Base-by-base conservation (phyloP, 176 grass and related monocot genomes). In the Areca catechu region DNA sequence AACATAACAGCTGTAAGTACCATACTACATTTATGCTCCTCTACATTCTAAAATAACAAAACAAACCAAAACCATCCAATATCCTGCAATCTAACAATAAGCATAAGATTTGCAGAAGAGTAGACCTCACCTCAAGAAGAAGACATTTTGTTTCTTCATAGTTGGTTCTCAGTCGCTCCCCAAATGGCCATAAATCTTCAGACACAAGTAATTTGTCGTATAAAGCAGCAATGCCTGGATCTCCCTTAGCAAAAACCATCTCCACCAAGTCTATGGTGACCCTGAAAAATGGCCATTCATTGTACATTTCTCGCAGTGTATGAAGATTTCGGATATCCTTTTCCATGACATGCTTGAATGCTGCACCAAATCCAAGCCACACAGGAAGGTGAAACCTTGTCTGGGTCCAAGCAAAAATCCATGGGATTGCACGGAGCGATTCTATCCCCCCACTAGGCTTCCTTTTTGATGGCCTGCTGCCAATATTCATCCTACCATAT, bases 351-450 rank as follows among this genome's bases (percentile, higher is more conserved):
- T 92, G 71, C 63, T 88, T 92, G 76, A 98, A 78, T 0, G 93
- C 93, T 64, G 72, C 78, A 3, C 93, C 81, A 73, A 92, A 98
- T 65, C 93, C 93, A 57, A 98, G 87, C 87, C 93, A 98, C 61
- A 98, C 87, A 60, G 93, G 93, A 53, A 98, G 81, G 80, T 98
- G 93, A 68, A 98, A 98, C 48, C 93, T 86, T 65, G 93, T 98
- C 57, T 98, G 93, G 5, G 93, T 98, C 93, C 93, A 98, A 54
- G 93, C 93, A 82, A 98, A 98, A 50, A 98, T 98, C 93, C 93
- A 98, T 61, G 93, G 93, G 56, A 98, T 98, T 34, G 93, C 93
- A 64, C 93, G 93, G 49, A 98, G 88, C 0, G 88, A 88, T 74
- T 98, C 88, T 58, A 98, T 98, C 48, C 93, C 93, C 53, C 88